phyloP scores from a whole-genome alignment of 352 stramenopile species.

The Phytophthora sp. region DNA sequence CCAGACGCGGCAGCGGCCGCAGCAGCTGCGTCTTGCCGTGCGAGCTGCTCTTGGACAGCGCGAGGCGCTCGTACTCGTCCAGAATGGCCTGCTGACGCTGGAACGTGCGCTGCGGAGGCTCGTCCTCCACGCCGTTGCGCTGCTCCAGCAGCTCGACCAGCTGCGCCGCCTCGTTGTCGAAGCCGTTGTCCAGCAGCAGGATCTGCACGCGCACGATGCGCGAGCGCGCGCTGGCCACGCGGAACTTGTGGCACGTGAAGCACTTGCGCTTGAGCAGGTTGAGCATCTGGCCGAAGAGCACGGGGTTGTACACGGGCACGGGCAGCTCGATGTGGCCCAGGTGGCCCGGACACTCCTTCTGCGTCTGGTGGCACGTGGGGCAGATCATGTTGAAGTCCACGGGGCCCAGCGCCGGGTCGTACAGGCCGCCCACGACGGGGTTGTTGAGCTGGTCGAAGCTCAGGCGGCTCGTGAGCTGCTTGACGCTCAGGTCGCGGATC shows the following conservation, averaged over 20 bases:
- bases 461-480: conserved; percentile 95
- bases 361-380: conserved; percentile 96
- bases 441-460: conserved; percentile 96
- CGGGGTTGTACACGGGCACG: conserved; percentile 98
- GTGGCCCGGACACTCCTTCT: conserved; percentile 97
- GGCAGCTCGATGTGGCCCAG: conserved; percentile 99
- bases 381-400: conserved; percentile 92
- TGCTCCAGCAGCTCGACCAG: conserved; percentile 85
- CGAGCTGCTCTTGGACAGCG: conserved; percentile 57
- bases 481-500: conserved; percentile 96
- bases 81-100: conserved; percentile 87
- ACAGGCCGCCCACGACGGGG: conserved; percentile 95
- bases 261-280: conserved; percentile 98
- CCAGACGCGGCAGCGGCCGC: conserved; percentile 57
- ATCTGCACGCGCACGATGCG: conserved; percentile 92
- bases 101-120: conserved; percentile 70
- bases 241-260: conserved; percentile 98
- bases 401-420: conserved; percentile 96
- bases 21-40: conserved; percentile 38
- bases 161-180: conserved; percentile 79
- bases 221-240: conserved; percentile 72
- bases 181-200: conserved; percentile 90
- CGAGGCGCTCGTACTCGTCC: conserved; percentile 90
- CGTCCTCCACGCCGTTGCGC: conserved; percentile 87
- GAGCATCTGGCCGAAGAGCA: conserved; percentile 96